Evolutionary conservation across 768 basidiomycete species (phyloP).

Genomic region (Mycena vulgaris): DNA sequence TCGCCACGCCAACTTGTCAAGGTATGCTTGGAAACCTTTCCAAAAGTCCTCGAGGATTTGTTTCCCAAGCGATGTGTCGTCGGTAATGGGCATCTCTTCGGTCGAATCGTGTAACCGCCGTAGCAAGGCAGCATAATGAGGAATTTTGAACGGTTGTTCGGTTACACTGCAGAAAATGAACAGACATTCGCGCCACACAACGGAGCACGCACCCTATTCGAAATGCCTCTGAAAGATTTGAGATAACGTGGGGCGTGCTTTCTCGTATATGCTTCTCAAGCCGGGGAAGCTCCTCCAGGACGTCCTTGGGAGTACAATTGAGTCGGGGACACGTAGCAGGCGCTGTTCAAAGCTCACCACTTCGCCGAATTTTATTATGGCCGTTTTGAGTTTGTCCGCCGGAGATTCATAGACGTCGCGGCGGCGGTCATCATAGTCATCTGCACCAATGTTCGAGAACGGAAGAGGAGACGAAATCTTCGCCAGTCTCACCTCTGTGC

Average conservation of each 20-base stretch:
- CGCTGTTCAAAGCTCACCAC: conserved; percentile 68
- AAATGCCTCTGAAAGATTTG: conserved; percentile 80
- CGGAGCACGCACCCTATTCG: conserved; percentile 71
- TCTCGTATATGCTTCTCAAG: conserved; percentile 78
- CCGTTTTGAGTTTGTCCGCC: conserved; percentile 77
- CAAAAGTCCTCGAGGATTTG: conserved; percentile 90
- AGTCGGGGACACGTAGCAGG: conserved; percentile 11
- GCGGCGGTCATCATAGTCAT: conserved; percentile 80
- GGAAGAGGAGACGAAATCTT: conserved; percentile 39
- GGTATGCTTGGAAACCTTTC: conserved; percentile 90
- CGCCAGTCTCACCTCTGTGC: conserved; percentile 66
- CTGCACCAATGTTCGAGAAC: conserved; percentile 52
- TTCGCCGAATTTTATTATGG: conserved; percentile 84
- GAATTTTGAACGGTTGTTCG: conserved; percentile 95
- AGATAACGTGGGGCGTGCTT: conserved; percentile 69
- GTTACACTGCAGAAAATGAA: conserved; percentile 70
- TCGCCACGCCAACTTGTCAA: conserved; percentile 93
- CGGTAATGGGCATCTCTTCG: conserved; percentile 49
- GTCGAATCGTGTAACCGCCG: conserved; percentile 71
- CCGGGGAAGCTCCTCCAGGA: conserved; percentile 76
- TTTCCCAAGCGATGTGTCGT: conserved; percentile 70
- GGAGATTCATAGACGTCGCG: conserved; percentile 78
- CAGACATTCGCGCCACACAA: background rate
- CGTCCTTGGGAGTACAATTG: conserved; percentile 67
- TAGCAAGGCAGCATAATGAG: conserved; percentile 88